Base-by-base conservation (phyloP, 176 grass and related monocot genomes). In the Juncus effusus region DNA sequence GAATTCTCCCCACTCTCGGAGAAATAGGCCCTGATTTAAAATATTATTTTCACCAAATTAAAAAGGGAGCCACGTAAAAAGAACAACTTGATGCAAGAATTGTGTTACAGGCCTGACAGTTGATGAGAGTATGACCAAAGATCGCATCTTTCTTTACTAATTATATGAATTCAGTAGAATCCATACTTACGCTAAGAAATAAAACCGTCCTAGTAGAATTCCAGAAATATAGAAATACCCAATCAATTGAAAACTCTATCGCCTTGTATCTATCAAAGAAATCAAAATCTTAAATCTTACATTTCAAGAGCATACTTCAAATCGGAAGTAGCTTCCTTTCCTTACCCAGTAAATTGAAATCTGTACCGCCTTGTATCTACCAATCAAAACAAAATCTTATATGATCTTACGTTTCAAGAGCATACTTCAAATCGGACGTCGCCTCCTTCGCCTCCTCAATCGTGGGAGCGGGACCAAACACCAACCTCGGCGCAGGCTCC, bases 381-480 rank as follows among this genome's bases (percentile, higher is more conserved):
- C 19, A 28, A 28, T 28, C 19, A 28, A 28, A 28, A 1, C 19
- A 28, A 28, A 28, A 28, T 28, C 19, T 28, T 28, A 28, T 28
- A 28, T 28, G 73, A 52, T 0, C 74, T 82, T 61, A 96, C 92
- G 76, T 82, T 38, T 81, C 79, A 52, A 96, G 63, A 12, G 84
- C 87, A 66, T 80, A 79, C 7, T 58, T 76, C 12, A 96, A 77
- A 74, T 91, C 84, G 1, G 57, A 64, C 42, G 92, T 86, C 40
- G 92, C 92, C 81, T 85, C 87, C 70, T 86, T 79, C 3, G 92
- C 87, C 62, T 96, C 92, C 66, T 88, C 82, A 59, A 77, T 42
- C 6, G 87, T 85, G 13, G 92, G 87, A 7, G 84, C 61, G 7
- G 75, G 7, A 38, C 84, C 70, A 49, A 96, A 96, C 7, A 91